Base-by-base conservation (phyloP, 768 basidiomycete species). In the Arthromyces matolae region DNA sequence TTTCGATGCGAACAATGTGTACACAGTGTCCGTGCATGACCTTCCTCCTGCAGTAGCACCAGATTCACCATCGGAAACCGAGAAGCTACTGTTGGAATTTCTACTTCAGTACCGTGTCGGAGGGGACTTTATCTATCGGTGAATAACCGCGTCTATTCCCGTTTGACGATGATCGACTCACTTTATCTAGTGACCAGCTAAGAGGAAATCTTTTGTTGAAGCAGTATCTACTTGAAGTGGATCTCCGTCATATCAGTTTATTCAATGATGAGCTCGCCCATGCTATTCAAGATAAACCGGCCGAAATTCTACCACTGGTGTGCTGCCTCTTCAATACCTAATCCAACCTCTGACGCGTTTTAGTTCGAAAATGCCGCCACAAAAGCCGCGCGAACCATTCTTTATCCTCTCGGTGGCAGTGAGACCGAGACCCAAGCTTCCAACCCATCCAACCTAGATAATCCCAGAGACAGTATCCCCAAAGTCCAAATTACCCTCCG, bases 241-340 rank as follows among this genome's bases (percentile, higher is more conserved):
- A 97, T 68, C 75, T 95, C 57, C 72, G 84, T 53, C 76, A 89
- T 68, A 62, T 89, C 52, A 69, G 81, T 65, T 71, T 93, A 23
- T 98, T 86, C 73, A 93, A 96, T 57, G 94, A 97, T 60, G 93
- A 95, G 61, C 75, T 99, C 28, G 93, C 92, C 2, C 90, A 94
- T 64, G 81, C 82, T 18, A 83, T 97, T 45, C 92, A 96, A 65
- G 89, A 92, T 55, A 75, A 78, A 57, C 96, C 96, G 14, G 84
- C 86, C 5, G 96, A 97, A 53, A 78, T 93, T 31, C 70, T 98
- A 43, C 93, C 93, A 38, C 65, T 94, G 56, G 94, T 96, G 50
- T 52, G 83, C 70, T 32, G 1, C 19, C 3, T n/a, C 3, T 19
- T 3, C 33, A 25, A 9, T 33, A 19, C 16, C 20, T 20, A 24